Conservation (phyloP, 495 filamentous ascomycete genomes). For the Aspergillus indologenus region DNA sequence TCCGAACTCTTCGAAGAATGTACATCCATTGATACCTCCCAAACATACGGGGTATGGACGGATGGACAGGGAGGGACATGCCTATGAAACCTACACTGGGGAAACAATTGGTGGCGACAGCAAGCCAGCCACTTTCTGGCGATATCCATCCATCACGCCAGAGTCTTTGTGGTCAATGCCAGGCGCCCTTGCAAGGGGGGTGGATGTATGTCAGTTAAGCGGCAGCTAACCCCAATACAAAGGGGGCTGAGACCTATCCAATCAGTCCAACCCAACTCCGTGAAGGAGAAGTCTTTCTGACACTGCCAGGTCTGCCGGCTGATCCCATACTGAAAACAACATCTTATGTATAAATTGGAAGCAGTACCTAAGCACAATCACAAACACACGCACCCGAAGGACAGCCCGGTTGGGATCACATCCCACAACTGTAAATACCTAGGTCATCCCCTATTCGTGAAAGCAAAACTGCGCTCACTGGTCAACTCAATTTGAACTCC, state of each 20-base stretch:
- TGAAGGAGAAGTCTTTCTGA: not conserved
- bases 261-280: not conserved
- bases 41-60: not conserved
- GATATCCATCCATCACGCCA: not conserved
- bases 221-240: not conserved
- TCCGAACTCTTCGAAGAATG: not conserved
- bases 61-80: not conserved
- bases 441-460: not conserved
- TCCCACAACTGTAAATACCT: not conserved
- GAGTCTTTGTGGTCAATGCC: not conserved
- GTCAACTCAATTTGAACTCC: constrained; percentile 19
- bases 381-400: not conserved
- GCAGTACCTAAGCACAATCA: not conserved
- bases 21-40: not conserved
- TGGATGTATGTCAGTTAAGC: not conserved
- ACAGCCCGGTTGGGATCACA: not conserved
- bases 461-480: not conserved
- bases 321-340: not conserved
- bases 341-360: not conserved
- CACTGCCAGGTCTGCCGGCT: not conserved
- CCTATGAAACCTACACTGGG: not conserved
- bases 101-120: too few relatives aligned
- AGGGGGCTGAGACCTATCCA: not conserved
- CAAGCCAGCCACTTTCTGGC: not conserved
- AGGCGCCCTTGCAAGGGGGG: not conserved